Conservation (phyloP, 139 green algal genomes). For the Yamagishiella unicocca region DNA sequence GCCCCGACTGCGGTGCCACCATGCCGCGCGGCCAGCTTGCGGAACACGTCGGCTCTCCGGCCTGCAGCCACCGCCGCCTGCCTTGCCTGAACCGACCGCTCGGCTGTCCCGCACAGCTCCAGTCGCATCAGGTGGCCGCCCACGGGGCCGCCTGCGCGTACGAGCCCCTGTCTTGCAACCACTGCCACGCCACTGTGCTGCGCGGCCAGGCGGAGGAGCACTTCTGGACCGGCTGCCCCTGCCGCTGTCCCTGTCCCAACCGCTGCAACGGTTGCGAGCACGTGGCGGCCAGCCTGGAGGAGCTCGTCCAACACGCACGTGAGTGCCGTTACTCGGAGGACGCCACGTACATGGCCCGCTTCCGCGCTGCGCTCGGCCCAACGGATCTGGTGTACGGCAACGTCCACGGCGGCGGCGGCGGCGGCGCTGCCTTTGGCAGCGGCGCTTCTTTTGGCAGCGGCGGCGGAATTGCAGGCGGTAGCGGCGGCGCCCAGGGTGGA, state of each 20-base stretch:
- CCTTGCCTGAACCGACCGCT: not conserved
- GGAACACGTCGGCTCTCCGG: not conserved
- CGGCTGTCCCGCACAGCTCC: conserved; percentile 5
- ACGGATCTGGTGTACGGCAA: conserved; percentile 11
- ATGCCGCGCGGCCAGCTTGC: not conserved
- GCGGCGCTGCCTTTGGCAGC: too few relatives aligned
- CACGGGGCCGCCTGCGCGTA: not conserved
- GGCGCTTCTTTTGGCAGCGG: too few relatives aligned
- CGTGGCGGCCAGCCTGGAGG: conserved; percentile 3
- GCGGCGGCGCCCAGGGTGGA: not conserved
- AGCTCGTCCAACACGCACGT: not conserved
- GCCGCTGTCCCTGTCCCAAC: conserved; percentile 18
- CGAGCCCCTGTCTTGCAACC: not conserved
- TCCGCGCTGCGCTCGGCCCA: conserved; percentile 12
- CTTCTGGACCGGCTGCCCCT: not conserved
- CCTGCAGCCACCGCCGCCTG: conserved; percentile 14
- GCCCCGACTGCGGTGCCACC: not conserved
- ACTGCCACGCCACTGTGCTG: conserved; percentile 18
- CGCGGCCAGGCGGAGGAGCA: conserved; percentile 22
- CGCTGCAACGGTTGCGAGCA: not conserved
- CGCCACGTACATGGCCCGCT: not conserved
- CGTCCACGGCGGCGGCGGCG: not conserved
- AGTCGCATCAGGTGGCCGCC: not conserved
- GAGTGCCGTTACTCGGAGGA: not conserved
- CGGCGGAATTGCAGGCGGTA: not conserved